Conservation (phyloP, 768 basidiomycete genomes). For the Botryobasidium botryosum region DNA sequence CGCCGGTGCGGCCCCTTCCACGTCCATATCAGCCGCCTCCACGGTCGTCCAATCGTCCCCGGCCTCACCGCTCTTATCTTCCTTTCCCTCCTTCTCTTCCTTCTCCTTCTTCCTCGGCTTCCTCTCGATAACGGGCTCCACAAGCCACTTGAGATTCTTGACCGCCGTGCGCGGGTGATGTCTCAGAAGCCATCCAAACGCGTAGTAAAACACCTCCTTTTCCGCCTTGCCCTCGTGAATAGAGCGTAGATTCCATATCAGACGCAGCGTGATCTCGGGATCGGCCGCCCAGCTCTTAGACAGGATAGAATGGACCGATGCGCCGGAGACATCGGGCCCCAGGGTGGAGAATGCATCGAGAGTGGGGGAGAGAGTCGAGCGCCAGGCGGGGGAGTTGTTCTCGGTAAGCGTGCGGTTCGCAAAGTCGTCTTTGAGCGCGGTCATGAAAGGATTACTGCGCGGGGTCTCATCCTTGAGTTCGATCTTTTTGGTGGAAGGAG, state of each 20-base stretch:
- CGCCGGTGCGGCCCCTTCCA: conserved; percentile 7
- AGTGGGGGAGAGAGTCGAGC: conserved; percentile 32
- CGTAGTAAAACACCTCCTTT: conserved; percentile 40
- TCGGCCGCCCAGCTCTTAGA: conserved; percentile 41
- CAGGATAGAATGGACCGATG: conserved; percentile 23
- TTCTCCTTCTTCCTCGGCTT: conserved; percentile 14
- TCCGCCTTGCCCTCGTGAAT: conserved; percentile 55
- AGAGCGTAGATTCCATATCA: conserved; percentile 52
- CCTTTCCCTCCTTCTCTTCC: conserved; percentile 13
- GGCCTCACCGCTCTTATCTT: conserved; percentile 1
- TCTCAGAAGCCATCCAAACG: conserved; percentile 49
- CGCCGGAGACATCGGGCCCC: conserved; percentile 14
- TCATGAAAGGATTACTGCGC: conserved; percentile 30
- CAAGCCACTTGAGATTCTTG: conserved; percentile 35
- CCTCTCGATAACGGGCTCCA: conserved; percentile 33
- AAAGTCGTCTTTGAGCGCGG: conserved; percentile 27
- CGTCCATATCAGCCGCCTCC: too few species aligned
- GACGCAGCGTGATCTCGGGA: conserved; percentile 35
- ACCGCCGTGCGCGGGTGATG: conserved; percentile 57
- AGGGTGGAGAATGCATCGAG: conserved; percentile 43
- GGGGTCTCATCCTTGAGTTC: conserved; percentile 3
- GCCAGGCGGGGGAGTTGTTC: conserved; percentile 35
- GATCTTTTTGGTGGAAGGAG: not conserved
- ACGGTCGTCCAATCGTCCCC: conserved; percentile 4
- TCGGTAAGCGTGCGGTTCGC: conserved; percentile 31